A percentile compares a stretch with the other conserved stretches of the same genome.
phyloP scores from a whole-genome alignment of 805 yeast genomes.

The Tetrapisispora nanseiensis region DNA sequence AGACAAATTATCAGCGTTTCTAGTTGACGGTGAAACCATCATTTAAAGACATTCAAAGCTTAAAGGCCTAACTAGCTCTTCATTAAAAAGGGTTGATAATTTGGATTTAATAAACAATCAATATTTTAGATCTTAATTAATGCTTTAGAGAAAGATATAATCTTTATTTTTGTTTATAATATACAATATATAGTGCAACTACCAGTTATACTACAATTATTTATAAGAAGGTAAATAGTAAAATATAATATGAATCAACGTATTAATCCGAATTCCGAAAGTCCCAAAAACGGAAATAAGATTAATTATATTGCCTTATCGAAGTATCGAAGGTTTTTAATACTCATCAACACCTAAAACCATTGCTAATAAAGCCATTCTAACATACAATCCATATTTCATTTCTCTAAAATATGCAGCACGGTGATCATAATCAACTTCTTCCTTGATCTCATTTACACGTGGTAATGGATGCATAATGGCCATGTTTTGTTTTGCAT shows the following conservation, averaged over 20 bases:
- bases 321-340: too few species aligned
- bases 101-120: too few species aligned
- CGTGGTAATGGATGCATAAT: conserved; percentile 99
- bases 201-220: neutral
- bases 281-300: conserved; percentile 5
- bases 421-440: conserved; percentile 97
- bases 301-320: too few species aligned
- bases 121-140: too few species aligned
- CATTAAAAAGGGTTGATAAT: too few species aligned
- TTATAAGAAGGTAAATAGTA: neutral
- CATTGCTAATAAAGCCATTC: conserved; percentile 98
- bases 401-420: conserved; percentile 99
- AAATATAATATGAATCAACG: neutral
- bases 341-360: conserved; percentile 88
- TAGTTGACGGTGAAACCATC: too few species aligned
- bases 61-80: too few species aligned
- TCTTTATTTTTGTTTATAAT: neutral
- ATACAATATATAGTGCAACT: neutral
- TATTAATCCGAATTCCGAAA: neutral
- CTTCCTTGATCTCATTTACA: conserved; percentile 91
- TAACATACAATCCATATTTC: conserved; percentile 95
- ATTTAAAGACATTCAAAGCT: too few species aligned
- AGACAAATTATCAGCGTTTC: too few species aligned
- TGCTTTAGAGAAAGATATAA: too few species aligned
- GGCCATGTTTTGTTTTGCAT: conserved; percentile 97